phyloP scores from a whole-genome alignment of 2,329 filamentous ascomycete species.

The Curvularia lunata region DNA sequence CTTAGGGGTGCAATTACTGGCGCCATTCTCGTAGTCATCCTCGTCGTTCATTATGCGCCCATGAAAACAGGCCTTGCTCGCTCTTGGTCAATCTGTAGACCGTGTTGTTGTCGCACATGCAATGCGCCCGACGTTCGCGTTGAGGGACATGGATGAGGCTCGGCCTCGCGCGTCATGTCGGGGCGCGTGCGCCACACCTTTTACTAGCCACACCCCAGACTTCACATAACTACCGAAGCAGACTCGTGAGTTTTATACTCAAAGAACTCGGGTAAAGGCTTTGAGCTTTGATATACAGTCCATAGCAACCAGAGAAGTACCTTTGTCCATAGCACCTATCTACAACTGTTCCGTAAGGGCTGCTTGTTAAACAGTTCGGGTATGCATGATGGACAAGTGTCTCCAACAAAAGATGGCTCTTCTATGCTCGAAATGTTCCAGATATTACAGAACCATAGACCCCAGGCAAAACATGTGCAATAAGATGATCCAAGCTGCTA shows the following conservation, averaged over 20 bases:
- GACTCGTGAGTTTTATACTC: neutral
- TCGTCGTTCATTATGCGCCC: conserved; percentile 51
- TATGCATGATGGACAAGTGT: neutral
- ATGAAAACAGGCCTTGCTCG: conserved; percentile 1
- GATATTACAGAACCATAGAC: too few relatives aligned
- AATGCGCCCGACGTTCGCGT: conserved; percentile 14
- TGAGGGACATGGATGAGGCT: conserved; percentile 16
- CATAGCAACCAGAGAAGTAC: too few relatives aligned
- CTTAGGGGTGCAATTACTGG: conserved; percentile 31
- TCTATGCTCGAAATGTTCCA: neutral
- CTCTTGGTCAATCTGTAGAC: neutral
- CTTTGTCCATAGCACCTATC: neutral
- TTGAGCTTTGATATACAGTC: too few relatives aligned
- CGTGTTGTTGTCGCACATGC: neutral
- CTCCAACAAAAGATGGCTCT: neutral
- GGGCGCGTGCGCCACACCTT: conserved; percentile 1
- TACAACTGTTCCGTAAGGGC: neutral
- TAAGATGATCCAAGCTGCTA: neutral
- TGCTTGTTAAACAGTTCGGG: neutral
- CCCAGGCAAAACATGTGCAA: neutral
- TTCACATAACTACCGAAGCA: neutral
- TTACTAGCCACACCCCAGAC: neutral
- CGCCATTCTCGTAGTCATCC: conserved; percentile 54
- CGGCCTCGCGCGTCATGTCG: conserved; percentile 15
- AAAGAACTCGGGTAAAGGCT: neutral